These are phyloP conservation scores for Didymella glomerata DNA, from an alignment of 2,329 filamentous ascomycete genomes.

Conservation along the genomic window DNA sequence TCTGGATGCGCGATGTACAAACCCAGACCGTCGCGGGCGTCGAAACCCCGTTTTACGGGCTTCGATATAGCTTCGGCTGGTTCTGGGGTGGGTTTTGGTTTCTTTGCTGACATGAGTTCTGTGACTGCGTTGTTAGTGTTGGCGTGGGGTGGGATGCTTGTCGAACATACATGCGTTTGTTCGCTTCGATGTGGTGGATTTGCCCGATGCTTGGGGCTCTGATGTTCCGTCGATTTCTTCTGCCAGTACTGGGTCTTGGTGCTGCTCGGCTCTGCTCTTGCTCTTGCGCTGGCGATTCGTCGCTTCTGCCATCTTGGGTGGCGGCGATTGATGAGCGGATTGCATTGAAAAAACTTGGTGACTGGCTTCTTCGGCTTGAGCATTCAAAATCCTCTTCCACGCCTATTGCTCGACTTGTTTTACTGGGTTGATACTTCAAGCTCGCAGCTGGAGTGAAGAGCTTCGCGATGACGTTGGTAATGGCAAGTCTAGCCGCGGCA, in stretches of 20 bases:
- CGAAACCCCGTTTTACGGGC: slow-evolving; percentile 27
- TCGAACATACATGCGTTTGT: slow-evolving; percentile 50
- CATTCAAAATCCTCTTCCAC: neutral
- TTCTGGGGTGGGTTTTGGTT: slow-evolving; percentile 39
- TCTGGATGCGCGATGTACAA: slow-evolving; percentile 72
- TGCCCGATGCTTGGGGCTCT: neutral
- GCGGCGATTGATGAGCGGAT: neutral
- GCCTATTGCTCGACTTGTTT: neutral
- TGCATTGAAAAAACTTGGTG: no score
- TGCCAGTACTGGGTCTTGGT: slow-evolving; percentile 8
- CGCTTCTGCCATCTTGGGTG: slow-evolving; percentile 2
- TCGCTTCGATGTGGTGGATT: slow-evolving; percentile 31
- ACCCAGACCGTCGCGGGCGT: slow-evolving; percentile 68
- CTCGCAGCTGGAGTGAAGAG: neutral
- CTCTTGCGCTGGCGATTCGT: neutral
- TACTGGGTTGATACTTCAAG: neutral
- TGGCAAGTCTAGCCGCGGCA: slow-evolving; percentile 18
- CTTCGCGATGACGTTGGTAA: slow-evolving; percentile 8
- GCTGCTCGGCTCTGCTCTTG: slow-evolving; percentile 11
- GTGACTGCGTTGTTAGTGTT: slow-evolving; percentile 51
- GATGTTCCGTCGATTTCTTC: slow-evolving; percentile 9
- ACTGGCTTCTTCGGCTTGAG: neutral
- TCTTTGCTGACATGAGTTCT: slow-evolving; percentile 58
- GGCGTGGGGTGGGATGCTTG: slow-evolving; percentile 2
- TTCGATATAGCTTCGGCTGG: slow-evolving; percentile 21